Conservation (phyloP, 2,329 filamentous ascomycete species). For the Mycogone perniciosa region DNA sequence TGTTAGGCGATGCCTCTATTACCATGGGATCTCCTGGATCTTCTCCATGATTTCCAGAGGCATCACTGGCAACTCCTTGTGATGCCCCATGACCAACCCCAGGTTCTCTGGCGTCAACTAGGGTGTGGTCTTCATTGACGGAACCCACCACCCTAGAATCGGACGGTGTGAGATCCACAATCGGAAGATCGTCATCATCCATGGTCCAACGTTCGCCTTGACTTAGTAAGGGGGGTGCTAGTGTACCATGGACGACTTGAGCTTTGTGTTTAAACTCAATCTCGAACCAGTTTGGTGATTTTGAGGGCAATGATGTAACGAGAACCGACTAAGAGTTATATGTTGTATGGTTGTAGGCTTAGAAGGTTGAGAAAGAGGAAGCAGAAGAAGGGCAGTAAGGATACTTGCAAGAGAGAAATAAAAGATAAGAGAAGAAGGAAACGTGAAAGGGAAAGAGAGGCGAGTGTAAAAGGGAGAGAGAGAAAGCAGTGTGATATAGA, state of each 20-base stretch:
- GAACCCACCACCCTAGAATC: not conserved
- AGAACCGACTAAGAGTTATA: too few species aligned
- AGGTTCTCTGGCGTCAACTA: not conserved
- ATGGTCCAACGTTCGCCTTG: not conserved
- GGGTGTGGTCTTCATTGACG: not conserved
- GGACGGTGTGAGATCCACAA: conserved; percentile 8
- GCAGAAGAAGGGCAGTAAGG: not conserved
- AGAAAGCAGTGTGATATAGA: not conserved
- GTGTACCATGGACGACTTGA: not conserved
- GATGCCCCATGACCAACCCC: too few species aligned
- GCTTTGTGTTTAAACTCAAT: too few species aligned
- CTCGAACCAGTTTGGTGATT: not conserved
- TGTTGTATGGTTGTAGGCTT: not conserved
- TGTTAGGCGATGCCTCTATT: too few species aligned
- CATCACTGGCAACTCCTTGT: too few species aligned
- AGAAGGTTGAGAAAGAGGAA: not conserved
- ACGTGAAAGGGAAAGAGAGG: not conserved
- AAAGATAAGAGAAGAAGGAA: not conserved
- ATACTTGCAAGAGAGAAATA: not conserved
- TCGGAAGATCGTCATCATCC: not conserved
- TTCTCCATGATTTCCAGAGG: too few species aligned
- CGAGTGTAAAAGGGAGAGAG: not conserved
- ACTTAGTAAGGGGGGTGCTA: not conserved
- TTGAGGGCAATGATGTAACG: not conserved
- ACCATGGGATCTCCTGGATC: too few species aligned